Evolutionary conservation across 2,329 filamentous ascomycete species (phyloP).

Genomic region (Hypoxylon rubiginosum): DNA sequence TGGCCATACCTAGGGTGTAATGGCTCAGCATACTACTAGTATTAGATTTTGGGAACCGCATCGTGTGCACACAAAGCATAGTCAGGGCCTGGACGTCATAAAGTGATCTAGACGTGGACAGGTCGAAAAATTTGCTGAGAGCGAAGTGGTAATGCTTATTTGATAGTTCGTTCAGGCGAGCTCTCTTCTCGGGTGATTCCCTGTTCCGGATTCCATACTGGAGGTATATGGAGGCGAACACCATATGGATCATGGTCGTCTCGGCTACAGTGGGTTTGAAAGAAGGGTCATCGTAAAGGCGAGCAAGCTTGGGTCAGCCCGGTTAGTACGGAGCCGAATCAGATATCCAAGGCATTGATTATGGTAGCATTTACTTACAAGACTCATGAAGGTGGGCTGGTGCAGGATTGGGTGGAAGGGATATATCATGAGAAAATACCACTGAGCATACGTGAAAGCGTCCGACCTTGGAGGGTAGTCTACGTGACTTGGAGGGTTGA

Average conservation of each 20-base stretch:
- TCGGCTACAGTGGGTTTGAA: constrained; percentile 75
- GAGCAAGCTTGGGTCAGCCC: constrained; percentile 61
- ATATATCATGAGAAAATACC: constrained; percentile 81
- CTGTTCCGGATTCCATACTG: constrained; percentile 81
- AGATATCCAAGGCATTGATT: background rate
- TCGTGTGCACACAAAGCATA: constrained; percentile 78
- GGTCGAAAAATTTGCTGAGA: constrained; percentile 75
- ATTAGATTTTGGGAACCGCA: constrained; percentile 84
- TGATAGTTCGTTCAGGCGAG: constrained; percentile 72
- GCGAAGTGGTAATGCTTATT: constrained; percentile 85
- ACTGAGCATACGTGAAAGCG: constrained; percentile 77
- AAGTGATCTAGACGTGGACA: constrained; percentile 72
- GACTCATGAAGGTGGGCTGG: constrained; percentile 76
- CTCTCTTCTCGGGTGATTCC: constrained; percentile 66
- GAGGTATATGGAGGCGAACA: constrained; percentile 82
- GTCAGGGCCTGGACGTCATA: constrained; percentile 79
- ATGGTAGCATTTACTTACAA: constrained; percentile 64
- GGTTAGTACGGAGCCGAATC: constrained; percentile 36
- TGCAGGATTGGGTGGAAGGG: constrained; percentile 83
- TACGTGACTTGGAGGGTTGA: constrained; percentile 69
- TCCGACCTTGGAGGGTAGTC: constrained; percentile 74
- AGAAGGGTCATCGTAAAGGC: constrained; percentile 77
- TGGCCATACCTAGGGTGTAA: constrained; percentile 74
- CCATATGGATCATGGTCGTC: constrained; percentile 80
- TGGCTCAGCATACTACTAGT: constrained; percentile 77